A percentile compares a stretch with the other conserved stretches of the same genome.
Conservation (phyloP, 257 asterid species). For the Voacanga thouarsii region DNA sequence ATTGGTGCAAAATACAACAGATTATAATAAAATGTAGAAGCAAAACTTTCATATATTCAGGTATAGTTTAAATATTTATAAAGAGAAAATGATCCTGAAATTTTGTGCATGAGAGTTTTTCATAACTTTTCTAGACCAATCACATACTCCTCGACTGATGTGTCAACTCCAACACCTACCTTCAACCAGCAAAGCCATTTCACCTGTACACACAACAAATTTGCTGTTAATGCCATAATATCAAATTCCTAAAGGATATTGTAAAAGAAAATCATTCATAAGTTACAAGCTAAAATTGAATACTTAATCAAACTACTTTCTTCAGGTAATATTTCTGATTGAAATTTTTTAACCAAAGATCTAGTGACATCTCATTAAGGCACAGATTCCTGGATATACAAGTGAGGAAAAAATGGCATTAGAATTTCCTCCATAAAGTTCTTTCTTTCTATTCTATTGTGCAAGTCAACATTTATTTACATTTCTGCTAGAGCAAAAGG, state of each 20-base stretch:
- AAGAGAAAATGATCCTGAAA: no score
- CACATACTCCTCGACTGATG: slow-evolving; percentile 84
- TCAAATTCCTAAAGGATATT: neutral
- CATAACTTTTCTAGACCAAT: slow-evolving; percentile 84
- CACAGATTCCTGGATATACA: neutral
- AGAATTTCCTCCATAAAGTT: neutral
- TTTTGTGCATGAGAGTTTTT: no score
- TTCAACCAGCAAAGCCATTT: slow-evolving; percentile 89
- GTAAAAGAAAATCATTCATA: neutral
- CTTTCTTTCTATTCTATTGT: neutral
- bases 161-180: slow-evolving; percentile 81
- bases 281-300: neutral
- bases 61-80: no score
- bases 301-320: neutral
- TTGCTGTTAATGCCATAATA: neutral
- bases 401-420: neutral
- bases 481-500: neutral
- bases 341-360: neutral
- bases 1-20: no score
- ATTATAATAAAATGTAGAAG: no score
- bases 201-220: slow-evolving; percentile 49
- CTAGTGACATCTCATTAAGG: neutral
- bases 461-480: neutral
- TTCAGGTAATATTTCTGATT: neutral
- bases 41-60: no score